Base-by-base conservation (phyloP, 2,329 filamentous ascomycete species). In the Leptographium lundbergii region DNA sequence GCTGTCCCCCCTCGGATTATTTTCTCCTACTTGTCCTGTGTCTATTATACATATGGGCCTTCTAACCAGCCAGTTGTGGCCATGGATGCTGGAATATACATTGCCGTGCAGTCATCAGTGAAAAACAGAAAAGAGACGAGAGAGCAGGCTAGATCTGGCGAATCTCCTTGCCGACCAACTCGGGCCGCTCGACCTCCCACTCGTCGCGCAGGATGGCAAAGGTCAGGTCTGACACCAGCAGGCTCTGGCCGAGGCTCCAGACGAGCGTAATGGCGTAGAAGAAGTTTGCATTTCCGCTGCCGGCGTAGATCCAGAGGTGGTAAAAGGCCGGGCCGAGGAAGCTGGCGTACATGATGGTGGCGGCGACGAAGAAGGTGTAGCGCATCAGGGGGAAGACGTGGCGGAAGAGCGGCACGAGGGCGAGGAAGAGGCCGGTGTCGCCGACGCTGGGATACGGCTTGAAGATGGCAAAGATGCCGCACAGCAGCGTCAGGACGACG, bases 201-300 rank as follows among this genome's bases (percentile, higher is more conserved):
- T 99, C 94, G 67, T 99, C 94, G 61, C 94, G 78, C 62, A 99
- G 75, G 6, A 91, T 84, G 0, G 94, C 91, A 73, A 95, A 97
- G 2, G 96, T 78, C 57, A 90, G 79, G 69, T 99, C 94, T 13
- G 89, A 90, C 7, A 97, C 81, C 34, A 99, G 75, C 62, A 99
- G 78, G 45, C 91, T 91, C 65, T 95, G 79, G 0, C 90, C 94
- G 27, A 99, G 72, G 69, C 90, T 95, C 94, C 94, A 99, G 0
- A 99, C 94, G n/a, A 99, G 75, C 0, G 94, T 99, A 67, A 99
- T 97, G 64, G 94, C 94, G 69, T 99, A 99, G 75, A 99, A 99
- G 75, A 99, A 99, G 71, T 99, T 99, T 61, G 94, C 94, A 67
- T 99, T 99, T 32, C 94, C 94, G 59, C 91, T 96, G 56, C 94